A percentile compares a stretch with the other conserved stretches of the same genome.
phyloP scores from a whole-genome alignment of 78 protist species.

The Monosiga brevicollis region DNA sequence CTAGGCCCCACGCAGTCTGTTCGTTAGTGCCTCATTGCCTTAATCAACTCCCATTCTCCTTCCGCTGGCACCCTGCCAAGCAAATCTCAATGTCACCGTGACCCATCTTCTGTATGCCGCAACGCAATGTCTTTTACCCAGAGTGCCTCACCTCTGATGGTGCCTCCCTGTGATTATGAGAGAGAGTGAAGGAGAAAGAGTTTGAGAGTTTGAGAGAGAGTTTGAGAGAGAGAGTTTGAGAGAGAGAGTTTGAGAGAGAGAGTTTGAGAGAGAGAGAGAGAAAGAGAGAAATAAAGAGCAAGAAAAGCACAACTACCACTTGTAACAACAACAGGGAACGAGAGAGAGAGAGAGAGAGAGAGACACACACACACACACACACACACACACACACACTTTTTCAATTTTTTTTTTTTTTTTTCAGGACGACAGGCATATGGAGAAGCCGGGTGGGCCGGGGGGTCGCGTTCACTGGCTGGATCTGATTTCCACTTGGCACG shows the following conservation, averaged over 20 bases:
- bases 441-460: too few relatives aligned
- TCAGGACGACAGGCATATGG: too few relatives aligned
- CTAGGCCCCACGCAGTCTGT: too few relatives aligned
- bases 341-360: background rate
- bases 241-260: background rate
- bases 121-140: background rate
- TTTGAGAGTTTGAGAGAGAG: too few relatives aligned
- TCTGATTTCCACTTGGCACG: too few relatives aligned
- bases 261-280: background rate
- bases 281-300: background rate
- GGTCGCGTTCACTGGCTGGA: too few relatives aligned
- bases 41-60: background rate
- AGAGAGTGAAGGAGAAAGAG: background rate
- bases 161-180: background rate
- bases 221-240: background rate
- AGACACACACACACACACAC: background rate
- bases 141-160: background rate
- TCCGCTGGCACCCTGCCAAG: background rate
- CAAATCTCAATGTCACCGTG: background rate
- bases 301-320: background rate
- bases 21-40: background rate
- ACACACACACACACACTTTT: background rate
- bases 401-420: too few relatives aligned
- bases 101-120: background rate
- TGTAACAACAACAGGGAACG: background rate